Conservation (phyloP, 179 eudicot genomes). For the Silene vulgaris region DNA sequence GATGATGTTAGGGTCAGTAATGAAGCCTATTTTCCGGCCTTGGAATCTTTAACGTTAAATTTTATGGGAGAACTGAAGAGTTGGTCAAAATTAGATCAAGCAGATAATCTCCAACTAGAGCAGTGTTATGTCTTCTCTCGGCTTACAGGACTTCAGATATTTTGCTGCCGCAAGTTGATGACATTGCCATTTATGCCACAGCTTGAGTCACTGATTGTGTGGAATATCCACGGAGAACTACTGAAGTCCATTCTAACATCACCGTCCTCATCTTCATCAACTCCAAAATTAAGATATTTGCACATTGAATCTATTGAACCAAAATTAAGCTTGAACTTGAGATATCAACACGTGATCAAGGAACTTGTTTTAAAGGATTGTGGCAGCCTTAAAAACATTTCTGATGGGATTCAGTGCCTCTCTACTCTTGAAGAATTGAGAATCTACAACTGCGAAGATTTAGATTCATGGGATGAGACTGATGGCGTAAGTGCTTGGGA, state of each 20-base stretch:
- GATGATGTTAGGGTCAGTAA: no score
- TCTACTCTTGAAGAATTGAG: background rate
- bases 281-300: background rate
- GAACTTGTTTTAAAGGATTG: background rate
- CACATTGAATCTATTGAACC: accelerated
- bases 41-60: no score
- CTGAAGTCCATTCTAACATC: background rate
- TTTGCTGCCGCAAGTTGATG: no score
- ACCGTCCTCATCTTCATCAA: background rate
- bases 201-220: no score
- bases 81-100: no score
- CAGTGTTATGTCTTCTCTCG: no score
- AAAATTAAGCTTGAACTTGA: background rate
- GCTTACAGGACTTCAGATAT: no score
- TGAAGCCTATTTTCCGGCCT: no score
- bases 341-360: background rate
- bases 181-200: no score
- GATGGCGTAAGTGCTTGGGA: background rate
- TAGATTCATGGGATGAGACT: background rate
- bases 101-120: no score
- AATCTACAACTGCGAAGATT: background rate
- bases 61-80: no score
- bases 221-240: background rate
- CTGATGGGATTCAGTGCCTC: background rate
- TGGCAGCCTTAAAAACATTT: conserved; percentile 5